Conservation (phyloP, 1,284 basidiomycete genomes). For the Ganoderma meredithae region DNA sequence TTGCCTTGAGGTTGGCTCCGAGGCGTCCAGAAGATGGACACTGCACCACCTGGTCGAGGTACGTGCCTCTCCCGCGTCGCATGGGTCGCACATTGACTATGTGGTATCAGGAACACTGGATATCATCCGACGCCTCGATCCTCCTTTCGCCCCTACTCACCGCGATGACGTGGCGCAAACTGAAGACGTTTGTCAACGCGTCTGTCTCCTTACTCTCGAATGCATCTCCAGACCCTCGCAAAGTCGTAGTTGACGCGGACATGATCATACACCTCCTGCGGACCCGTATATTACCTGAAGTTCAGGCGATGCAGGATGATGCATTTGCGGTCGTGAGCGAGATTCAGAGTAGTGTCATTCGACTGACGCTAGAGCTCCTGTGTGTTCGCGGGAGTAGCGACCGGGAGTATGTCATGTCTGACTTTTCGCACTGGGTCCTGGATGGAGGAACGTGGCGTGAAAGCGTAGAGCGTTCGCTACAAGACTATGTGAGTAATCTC, state of each 20-base stretch:
- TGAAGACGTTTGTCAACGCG: conserved; percentile 50
- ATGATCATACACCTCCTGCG: conserved; percentile 53
- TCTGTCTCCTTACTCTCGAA: conserved; percentile 45
- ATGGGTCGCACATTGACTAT: not conserved
- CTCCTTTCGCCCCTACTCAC: conserved; percentile 41
- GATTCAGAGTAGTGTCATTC: conserved; percentile 41
- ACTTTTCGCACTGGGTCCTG: conserved; percentile 52
- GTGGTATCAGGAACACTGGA: conserved; percentile 56
- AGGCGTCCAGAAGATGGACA: conserved; percentile 41
- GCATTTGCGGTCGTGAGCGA: conserved; percentile 33
- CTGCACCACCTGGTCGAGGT: conserved; percentile 44
- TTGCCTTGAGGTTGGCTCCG: conserved; percentile 45
- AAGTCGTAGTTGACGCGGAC: conserved; percentile 37
- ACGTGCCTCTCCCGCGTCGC: conserved; percentile 3
- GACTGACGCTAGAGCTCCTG: conserved; percentile 51
- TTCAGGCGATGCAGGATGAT: conserved; percentile 45
- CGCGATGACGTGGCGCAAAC: conserved; percentile 45
- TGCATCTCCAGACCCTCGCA: conserved; percentile 25
- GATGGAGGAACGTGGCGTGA: conserved; percentile 50
- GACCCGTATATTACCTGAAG: conserved; percentile 56
- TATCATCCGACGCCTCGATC: conserved; percentile 41
- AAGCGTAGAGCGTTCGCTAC: conserved; percentile 50
- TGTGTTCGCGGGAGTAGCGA: conserved; percentile 43
- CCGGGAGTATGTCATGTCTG: conserved; percentile 39
- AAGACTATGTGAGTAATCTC: conserved; percentile 47